These are phyloP conservation scores for Amylostereum chailletii DNA, from an alignment of 1,284 basidiomycete species.

Conservation along the genomic window DNA sequence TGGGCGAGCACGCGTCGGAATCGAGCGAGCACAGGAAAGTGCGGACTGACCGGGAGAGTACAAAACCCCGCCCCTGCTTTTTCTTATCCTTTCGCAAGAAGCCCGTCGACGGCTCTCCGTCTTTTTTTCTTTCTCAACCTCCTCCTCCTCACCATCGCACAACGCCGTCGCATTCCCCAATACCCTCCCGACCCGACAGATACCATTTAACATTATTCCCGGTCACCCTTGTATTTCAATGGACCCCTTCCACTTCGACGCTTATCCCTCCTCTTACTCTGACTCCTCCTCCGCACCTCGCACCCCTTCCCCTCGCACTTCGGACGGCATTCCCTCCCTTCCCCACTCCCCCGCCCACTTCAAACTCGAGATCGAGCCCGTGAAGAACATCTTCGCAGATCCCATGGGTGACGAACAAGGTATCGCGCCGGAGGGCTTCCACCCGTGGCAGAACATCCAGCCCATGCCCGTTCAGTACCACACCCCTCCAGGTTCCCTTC, in stretches of 20 bases:
- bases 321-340: slow-evolving; percentile 30
- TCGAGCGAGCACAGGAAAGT: too few relatives aligned
- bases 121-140: too few relatives aligned
- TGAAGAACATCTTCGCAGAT: slow-evolving; percentile 43
- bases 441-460: slow-evolving; percentile 25
- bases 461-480: slow-evolving; percentile 23
- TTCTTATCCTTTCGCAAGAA: too few relatives aligned
- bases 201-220: too few relatives aligned
- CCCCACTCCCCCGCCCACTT: slow-evolving; percentile 30
- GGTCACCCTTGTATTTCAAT: slow-evolving; percentile 22
- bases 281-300: slow-evolving; percentile 53
- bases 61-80: too few relatives aligned
- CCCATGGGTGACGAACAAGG: slow-evolving; percentile 28
- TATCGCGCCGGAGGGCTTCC: slow-evolving; percentile 28
- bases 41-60: too few relatives aligned
- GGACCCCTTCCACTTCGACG: slow-evolving; percentile 54
- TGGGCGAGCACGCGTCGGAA: too few relatives aligned
- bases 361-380: slow-evolving; percentile 37
- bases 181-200: too few relatives aligned
- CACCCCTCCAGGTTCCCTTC: slow-evolving; percentile 40
- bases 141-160: too few relatives aligned
- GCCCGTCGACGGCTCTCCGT: too few relatives aligned
- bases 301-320: slow-evolving; percentile 53
- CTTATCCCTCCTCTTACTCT: slow-evolving; percentile 52
- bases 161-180: too few relatives aligned